A percentile compares a stretch with the other conserved stretches of the same genome.
phyloP scores from a whole-genome alignment of 495 filamentous ascomycete species.

The Aspergillus cavernicola region DNA sequence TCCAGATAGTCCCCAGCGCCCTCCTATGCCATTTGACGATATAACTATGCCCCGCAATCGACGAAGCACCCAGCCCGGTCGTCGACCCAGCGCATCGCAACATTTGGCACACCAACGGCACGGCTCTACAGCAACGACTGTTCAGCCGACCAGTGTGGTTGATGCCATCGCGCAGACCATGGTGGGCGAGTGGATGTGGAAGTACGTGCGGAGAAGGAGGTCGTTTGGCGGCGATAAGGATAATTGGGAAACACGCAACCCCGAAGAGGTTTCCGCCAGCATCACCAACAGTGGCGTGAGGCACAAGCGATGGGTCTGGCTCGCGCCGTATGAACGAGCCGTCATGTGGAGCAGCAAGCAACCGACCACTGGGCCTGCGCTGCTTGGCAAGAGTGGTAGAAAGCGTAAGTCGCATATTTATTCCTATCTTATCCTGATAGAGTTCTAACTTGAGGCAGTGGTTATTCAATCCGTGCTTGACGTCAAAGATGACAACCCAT shows the following conservation, averaged over 20 bases:
- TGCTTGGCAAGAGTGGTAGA: constrained; percentile 92
- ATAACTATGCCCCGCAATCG: constrained; percentile 53
- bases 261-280: constrained; percentile 51
- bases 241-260: constrained; percentile 49
- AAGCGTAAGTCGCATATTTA: constrained; percentile 71
- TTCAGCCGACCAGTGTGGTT: constrained; percentile 78
- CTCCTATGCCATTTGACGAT: constrained; percentile 70
- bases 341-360: constrained; percentile 99
- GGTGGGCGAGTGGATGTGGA: constrained; percentile 99
- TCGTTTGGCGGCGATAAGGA: constrained; percentile 67
- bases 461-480: constrained; percentile 94
- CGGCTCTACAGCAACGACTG: constrained; percentile 56
- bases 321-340: constrained; percentile 90
- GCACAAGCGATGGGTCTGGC: constrained; percentile 98
- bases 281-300: constrained; percentile 58
- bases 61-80: constrained; percentile 19
- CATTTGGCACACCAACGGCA: constrained; percentile 29
- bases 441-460: constrained; percentile 53
- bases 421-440: neutral
- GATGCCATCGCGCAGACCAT: constrained; percentile 97
- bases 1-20: constrained; percentile 66
- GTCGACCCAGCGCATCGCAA: constrained; percentile 21
- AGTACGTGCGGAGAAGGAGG: constrained; percentile 88
- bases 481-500: constrained; percentile 89
- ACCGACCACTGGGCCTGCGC: constrained; percentile 77